Percentiles rank a stretch among this genome's conserved stretches.
Conservation (phyloP, 768 basidiomycete genomes). For the Agaricus sinodeliciosus region DNA sequence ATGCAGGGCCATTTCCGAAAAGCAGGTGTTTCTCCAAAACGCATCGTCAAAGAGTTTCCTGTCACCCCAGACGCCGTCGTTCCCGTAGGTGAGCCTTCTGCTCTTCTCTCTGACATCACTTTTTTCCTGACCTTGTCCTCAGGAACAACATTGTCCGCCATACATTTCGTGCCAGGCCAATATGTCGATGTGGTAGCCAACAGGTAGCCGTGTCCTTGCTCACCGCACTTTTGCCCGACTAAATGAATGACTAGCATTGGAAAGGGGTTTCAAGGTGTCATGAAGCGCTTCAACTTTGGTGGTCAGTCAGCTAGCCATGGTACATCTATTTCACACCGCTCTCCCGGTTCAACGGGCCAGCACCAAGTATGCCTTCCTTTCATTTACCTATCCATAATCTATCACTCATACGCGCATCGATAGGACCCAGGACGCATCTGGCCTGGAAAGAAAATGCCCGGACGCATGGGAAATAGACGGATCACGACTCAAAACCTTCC, state of each 20-base stretch:
- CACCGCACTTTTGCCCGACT: not conserved
- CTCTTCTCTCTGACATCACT: not conserved
- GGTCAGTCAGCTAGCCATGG: constrained; percentile 93
- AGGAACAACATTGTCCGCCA: constrained; percentile 87
- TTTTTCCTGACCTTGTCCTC: not conserved
- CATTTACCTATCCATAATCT: not conserved
- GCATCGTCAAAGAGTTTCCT: constrained; percentile 80
- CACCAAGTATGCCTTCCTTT: constrained; percentile 60
- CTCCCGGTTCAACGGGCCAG: constrained; percentile 88
- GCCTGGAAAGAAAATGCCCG: constrained; percentile 99
- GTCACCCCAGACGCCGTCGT: constrained; percentile 87
- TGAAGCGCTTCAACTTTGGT: constrained; percentile 94
- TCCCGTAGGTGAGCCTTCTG: constrained; percentile 63
- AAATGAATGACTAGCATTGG: constrained; percentile 58
- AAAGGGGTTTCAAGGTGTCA: constrained; percentile 94
- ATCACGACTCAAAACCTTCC: constrained; percentile 84
- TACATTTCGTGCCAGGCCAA: constrained; percentile 97
- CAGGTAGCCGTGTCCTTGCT: constrained; percentile 45
- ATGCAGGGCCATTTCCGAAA: constrained; percentile 89
- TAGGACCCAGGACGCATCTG: constrained; percentile 95
- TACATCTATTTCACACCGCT: constrained; percentile 91
- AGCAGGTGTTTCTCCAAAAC: constrained; percentile 78
- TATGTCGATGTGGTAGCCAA: constrained; percentile 88
- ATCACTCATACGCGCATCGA: constrained; percentile 5
- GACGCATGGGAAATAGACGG: constrained; percentile 80